phyloP scores from a whole-genome alignment of 768 basidiomycete species.

The Leccinum aurantiacum region DNA sequence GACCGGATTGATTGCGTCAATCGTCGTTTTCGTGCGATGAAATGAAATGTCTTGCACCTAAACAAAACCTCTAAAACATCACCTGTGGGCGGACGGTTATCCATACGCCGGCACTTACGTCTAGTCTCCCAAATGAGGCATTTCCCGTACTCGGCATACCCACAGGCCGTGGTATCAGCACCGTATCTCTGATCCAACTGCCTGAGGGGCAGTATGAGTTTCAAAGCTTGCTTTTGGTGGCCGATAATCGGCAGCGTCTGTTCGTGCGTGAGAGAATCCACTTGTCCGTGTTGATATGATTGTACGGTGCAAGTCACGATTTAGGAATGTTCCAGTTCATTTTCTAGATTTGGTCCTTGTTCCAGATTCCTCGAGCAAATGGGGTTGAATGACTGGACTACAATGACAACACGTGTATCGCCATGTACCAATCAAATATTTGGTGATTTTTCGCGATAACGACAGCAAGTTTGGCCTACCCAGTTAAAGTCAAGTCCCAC shows the following conservation, averaged over 20 bases:
- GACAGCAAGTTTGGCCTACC: conserved; percentile 7
- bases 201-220: conserved; percentile 24
- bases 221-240: conserved; percentile 21
- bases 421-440: conserved; percentile 11
- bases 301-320: conserved; percentile 27
- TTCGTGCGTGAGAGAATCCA: conserved; percentile 27
- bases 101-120: neutral
- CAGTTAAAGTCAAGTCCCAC: conserved; percentile 14
- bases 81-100: neutral
- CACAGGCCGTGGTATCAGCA: conserved; percentile 20
- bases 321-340: conserved; percentile 22
- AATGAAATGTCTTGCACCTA: neutral
- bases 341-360: conserved; percentile 22
- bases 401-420: conserved; percentile 27
- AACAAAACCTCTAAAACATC: conserved; percentile 1
- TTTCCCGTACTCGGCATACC: conserved; percentile 5
- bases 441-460: conserved; percentile 1
- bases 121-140: conserved; percentile 5
- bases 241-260: conserved; percentile 23
- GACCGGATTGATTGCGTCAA: conserved; percentile 20
- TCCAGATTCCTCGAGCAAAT: conserved; percentile 19
- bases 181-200: conserved; percentile 20
- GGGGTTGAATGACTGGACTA: conserved; percentile 6
- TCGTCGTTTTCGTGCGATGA: conserved; percentile 8
- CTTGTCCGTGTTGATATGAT: conserved; percentile 18